Percentiles rank a stretch among this genome's conserved stretches.
phyloP scores from a whole-genome alignment of 225 moss, liverwort and hornwort genomes.

The Sphagnum tenellum region DNA sequence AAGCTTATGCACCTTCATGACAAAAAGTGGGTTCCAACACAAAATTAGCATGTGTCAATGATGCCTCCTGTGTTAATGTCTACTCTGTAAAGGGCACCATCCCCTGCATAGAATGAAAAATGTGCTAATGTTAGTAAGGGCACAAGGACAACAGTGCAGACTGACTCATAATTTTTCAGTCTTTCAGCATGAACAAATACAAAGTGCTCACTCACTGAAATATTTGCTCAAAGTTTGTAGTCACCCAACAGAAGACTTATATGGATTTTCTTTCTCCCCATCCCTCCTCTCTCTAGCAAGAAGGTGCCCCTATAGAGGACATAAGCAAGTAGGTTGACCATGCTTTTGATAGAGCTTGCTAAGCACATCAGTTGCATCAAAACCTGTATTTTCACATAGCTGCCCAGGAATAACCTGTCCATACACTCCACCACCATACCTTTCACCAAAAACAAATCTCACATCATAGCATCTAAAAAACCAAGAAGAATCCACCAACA shows the following conservation, averaged over 20 bases:
- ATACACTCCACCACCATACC: slow-evolving; percentile 44
- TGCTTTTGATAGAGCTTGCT: slow-evolving; percentile 98
- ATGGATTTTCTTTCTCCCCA: too few species aligned
- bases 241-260: too few species aligned
- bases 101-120: slow-evolving; percentile 36
- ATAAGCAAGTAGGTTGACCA: slow-evolving; percentile 16
- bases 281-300: too few species aligned
- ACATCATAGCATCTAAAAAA: slow-evolving; percentile 75
- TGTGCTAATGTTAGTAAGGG: too few species aligned
- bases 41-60: slow-evolving; percentile 73
- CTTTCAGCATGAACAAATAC: too few species aligned
- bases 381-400: slow-evolving; percentile 97
- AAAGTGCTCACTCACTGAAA: too few species aligned
- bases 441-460: slow-evolving; percentile 86
- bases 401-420: slow-evolving; percentile 87
- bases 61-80: slow-evolving; percentile 88
- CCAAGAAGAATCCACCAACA: too few species aligned
- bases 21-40: slow-evolving; percentile 89
- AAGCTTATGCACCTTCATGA: slow-evolving; percentile 56
- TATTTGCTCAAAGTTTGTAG: slow-evolving; percentile 6
- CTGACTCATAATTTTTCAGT: too few species aligned
- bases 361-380: slow-evolving; percentile 94
- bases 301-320: too few species aligned
- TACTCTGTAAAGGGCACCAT: slow-evolving; percentile 73
- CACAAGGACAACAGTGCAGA: too few species aligned